phyloP scores from a whole-genome alignment of 2,329 filamentous ascomycete genomes.

The Diaporthe velutina region DNA sequence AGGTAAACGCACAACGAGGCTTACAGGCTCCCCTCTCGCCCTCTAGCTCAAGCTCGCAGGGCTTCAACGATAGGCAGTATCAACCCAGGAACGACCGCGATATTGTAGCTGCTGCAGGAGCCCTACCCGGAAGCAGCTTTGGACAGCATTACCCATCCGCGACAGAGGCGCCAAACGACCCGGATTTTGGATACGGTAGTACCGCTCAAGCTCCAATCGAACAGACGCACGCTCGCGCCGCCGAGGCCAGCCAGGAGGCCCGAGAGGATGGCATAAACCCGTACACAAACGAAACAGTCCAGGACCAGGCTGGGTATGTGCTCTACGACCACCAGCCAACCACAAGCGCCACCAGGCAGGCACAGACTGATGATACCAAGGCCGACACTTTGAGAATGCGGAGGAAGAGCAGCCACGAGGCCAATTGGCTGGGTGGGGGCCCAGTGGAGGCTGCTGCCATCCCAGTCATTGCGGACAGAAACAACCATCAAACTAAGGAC shows the following conservation, averaged over 20 bases:
- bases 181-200: constrained; percentile 57
- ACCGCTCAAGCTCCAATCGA: constrained; percentile 60
- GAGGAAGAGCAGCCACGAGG: constrained; percentile 21
- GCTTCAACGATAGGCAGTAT: constrained; percentile 53
- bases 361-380: neutral
- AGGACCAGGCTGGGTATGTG: constrained; percentile 11
- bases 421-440: constrained; percentile 2
- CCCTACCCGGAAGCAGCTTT: constrained; percentile 61
- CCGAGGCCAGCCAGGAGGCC: constrained; percentile 63
- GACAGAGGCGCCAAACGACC: constrained; percentile 36
- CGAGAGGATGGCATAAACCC: constrained; percentile 69
- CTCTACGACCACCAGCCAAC: constrained; percentile 34
- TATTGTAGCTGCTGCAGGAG: constrained; percentile 69
- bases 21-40: constrained; percentile 84
- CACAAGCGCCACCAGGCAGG: constrained; percentile 14
- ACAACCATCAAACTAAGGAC: neutral
- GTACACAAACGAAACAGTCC: constrained; percentile 63
- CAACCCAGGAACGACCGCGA: constrained; percentile 62
- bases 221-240: constrained; percentile 63
- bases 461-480: neutral
- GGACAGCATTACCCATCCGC: constrained; percentile 49
- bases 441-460: constrained; percentile 8
- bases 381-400: neutral
- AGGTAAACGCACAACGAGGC: constrained; percentile 82
- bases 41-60: constrained; percentile 81